Evolutionary conservation across 257 asterid species (phyloP).

Genomic region (Perilla frutescens): DNA sequence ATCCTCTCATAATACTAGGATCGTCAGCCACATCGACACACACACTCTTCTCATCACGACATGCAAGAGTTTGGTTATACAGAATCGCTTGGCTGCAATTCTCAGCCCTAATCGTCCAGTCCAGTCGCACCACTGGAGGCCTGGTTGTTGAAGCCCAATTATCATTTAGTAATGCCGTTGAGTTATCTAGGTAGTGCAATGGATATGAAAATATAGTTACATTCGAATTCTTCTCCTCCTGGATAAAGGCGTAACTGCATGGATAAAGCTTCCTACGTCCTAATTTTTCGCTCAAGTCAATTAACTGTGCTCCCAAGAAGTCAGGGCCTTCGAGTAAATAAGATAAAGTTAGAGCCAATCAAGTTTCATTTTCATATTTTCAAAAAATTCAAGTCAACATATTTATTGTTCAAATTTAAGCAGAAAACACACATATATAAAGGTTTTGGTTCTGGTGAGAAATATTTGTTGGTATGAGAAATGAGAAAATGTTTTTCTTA

Average conservation of each 20-base stretch:
- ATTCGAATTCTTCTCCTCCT: not conserved
- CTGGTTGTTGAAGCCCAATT: not conserved
- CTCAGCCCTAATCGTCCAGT: not conserved
- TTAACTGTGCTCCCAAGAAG: not conserved
- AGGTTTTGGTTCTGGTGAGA: too few species aligned
- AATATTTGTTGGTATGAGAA: too few species aligned
- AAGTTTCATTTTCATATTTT: too few species aligned
- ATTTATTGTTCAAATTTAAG: too few species aligned
- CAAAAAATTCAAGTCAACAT: too few species aligned
- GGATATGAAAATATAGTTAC: not conserved
- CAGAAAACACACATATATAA: too few species aligned
- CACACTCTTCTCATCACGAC: slow-evolving; percentile 5
- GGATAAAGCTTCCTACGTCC: not conserved
- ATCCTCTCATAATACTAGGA: not conserved
- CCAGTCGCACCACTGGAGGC: slow-evolving; percentile 14
- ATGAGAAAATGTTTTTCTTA: too few species aligned
- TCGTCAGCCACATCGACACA: not conserved
- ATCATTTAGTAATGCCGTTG: not conserved
- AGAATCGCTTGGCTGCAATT: not conserved
- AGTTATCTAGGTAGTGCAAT: not conserved
- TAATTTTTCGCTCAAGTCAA: not conserved
- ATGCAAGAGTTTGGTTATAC: not conserved
- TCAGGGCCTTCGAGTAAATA: not conserved
- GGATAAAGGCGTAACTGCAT: slow-evolving; percentile 24
- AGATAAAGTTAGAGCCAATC: too few species aligned